Evolutionary conservation across 2,329 filamentous ascomycete genomes (phyloP).

Genomic region (Aspergillus sojae): DNA sequence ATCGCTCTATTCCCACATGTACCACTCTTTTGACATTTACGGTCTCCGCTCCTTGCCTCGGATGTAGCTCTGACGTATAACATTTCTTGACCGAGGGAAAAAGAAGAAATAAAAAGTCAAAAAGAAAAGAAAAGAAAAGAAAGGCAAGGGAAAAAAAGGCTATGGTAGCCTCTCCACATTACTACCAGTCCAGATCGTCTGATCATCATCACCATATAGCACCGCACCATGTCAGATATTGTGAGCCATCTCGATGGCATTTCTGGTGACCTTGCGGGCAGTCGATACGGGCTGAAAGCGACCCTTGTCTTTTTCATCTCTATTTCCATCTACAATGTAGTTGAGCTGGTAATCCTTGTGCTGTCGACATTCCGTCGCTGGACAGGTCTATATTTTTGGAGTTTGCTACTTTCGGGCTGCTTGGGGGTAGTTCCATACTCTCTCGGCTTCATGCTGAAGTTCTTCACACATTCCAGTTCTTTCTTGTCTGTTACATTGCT

Average conservation of each 20-base stretch:
- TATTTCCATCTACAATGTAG: slow-evolving; percentile 53
- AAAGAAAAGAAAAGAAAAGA: neutral
- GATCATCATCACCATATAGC: neutral
- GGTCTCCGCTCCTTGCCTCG: neutral
- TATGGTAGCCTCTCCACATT: neutral
- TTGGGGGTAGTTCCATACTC: slow-evolving; percentile 42
- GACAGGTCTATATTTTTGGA: slow-evolving; percentile 49
- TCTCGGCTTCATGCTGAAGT: slow-evolving; percentile 47
- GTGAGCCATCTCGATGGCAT: slow-evolving; percentile 34
- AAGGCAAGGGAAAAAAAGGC: neutral
- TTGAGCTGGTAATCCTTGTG: slow-evolving; percentile 45
- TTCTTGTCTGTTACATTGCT: slow-evolving; percentile 46
- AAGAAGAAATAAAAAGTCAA: neutral
- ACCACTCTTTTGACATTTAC: neutral
- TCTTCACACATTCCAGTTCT: slow-evolving; percentile 35
- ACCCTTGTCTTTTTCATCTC: slow-evolving; percentile 36
- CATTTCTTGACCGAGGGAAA: neutral
- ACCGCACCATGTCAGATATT: slow-evolving; percentile 2
- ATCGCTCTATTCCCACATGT: neutral
- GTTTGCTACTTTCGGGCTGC: slow-evolving; percentile 37
- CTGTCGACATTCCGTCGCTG: slow-evolving; percentile 43
- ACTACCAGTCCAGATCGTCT: neutral
- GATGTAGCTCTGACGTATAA: neutral
- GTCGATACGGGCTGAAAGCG: slow-evolving; percentile 25
- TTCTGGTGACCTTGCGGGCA: slow-evolving; percentile 30